Base-by-base conservation (phyloP, 148 eudicot species). In the Rhododendron molle region DNA sequence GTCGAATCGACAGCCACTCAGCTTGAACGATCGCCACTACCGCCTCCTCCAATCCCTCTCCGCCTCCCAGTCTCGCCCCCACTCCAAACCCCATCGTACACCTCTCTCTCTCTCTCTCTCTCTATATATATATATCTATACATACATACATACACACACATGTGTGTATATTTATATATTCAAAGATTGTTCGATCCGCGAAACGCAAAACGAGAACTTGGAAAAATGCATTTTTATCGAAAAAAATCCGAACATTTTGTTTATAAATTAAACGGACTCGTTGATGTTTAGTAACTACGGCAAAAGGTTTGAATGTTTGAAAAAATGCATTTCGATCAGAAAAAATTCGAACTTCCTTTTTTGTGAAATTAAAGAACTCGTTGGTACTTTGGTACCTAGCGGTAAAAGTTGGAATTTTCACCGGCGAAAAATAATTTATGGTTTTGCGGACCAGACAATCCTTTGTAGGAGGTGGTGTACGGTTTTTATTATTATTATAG, bases 1-100 rank as follows among this genome's bases (percentile, higher is more conserved):
- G 65, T 83, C 85, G 88, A 89, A 89, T 88, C 81, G 87, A 83
- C 78, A 85, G 71, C 90, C 94, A 6, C 36, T 92, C 67, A 95
- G 98, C 85, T 89, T 95, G 74, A 94, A 94, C 87, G 89, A 94
- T 40, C 94, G 91, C 76, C 95, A 93, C 87, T 85, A 71, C 69
- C 91, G 91, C 32, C 71, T 91, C 65, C 90, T 92, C 65, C 84
- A 72, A 38, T 89, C 85, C 81, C 87, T 89, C 23, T 92, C 97
- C 78, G 89, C 96, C 81, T 88, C 94, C 65, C 93, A 86, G 7
- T 76, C 92, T 71, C 92, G 85, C 50, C 90, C 83, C 36, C 81
- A 58, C 62, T 76, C 76, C 72, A 40, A 60, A 62, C 44, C 49
- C 80, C 89, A 46, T 77, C 84, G 76, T 21, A 78, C 82, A 40